Percentiles rank a stretch among this genome's conserved stretches.
Evolutionary conservation across 2,329 filamentous ascomycete genomes (phyloP).

Genomic region (Diaporthe capsici): DNA sequence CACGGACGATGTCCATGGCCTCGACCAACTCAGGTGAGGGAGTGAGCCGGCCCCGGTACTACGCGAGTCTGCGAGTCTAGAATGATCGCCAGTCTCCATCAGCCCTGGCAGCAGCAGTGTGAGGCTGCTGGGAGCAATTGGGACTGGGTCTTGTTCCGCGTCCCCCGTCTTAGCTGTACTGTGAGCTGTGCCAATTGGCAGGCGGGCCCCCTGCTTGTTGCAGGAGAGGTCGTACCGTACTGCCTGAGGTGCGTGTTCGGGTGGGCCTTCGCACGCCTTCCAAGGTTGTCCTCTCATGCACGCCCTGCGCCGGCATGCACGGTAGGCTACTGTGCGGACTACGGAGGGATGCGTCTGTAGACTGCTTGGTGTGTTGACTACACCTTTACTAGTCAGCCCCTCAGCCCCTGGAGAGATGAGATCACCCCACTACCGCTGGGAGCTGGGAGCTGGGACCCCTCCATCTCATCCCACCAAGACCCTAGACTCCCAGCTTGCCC

Average conservation of each 20-base stretch:
- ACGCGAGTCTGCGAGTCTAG: slow-evolving; percentile 6
- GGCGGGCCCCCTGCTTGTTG: slow-evolving; percentile 32
- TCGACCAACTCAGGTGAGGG: slow-evolving; percentile 20
- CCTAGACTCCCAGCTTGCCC: slow-evolving; percentile 27
- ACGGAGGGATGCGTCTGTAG: neutral
- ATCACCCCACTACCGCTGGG: slow-evolving; percentile 31
- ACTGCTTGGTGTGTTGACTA: neutral
- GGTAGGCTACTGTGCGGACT: slow-evolving; percentile 4
- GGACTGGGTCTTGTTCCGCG: neutral
- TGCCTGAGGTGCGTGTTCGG: neutral
- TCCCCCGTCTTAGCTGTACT: slow-evolving; percentile 15
- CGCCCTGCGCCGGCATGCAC: slow-evolving; percentile 14
- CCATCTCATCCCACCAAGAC: slow-evolving; percentile 39
- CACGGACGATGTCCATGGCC: slow-evolving; percentile 36
- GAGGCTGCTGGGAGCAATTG: neutral
- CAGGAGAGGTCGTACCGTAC: slow-evolving; percentile 8
- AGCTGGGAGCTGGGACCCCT: slow-evolving; percentile 33
- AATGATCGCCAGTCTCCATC: slow-evolving; percentile 21
- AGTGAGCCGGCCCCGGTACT: neutral
- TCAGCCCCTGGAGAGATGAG: slow-evolving; percentile 18
- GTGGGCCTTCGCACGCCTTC: slow-evolving; percentile 18
- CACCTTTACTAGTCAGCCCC: neutral
- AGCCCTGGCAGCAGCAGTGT: slow-evolving; percentile 13
- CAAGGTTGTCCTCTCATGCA: slow-evolving; percentile 28
- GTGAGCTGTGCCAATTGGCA: slow-evolving; percentile 25